Evolutionary conservation across 805 yeast genomes (phyloP), one percentile per base, ranked within the genome.

Genomic region (Nakazawaea laoshanensis): DNA sequence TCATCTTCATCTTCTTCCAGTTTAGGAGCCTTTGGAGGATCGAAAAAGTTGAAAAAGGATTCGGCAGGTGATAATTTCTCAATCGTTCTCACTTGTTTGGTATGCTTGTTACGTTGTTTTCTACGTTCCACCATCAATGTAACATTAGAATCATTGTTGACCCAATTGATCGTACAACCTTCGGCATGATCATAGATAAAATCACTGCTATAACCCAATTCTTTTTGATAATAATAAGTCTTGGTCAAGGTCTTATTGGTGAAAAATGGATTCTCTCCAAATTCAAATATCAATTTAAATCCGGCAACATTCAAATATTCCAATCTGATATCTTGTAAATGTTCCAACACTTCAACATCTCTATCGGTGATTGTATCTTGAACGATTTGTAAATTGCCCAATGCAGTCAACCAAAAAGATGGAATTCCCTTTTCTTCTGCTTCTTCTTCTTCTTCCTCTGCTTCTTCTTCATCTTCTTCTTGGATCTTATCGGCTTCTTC

Each of bases 101-200:
- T 92, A 56, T 81, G 76, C 66, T 88, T 89, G 61, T 92, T 92
- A 65, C 97, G 80, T 67, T 92, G 98, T 63, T 88, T 92, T 63
- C 96, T 79, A 70, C 85, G 83, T 66, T 89, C 96, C 37, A 92
- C 78, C 39, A 66, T 62, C 36, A 92, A 74, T 13, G 97, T 89
- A 33, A 85, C 87, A 53, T 92, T 89, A 41, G 66, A 65, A 45
- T 80, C 94, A 48, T 78, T 77, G 34, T 78, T 71, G 42, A 61
- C 64, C 98, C 98, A 92, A 46, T 80, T 64, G 54, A 92, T 83
- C 36, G 74, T 78, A 44, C 73, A 67, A 35, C 97, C 97, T 52
- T 85, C 94, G 9, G 98, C 97, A 53, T 85, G 95, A 60, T 89
- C 96, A 58, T 89, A 92, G 46, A 92, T 87, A 56, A 85, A 89